phyloP scores from a whole-genome alignment of 495 filamentous ascomycete genomes.

The Trichocladium antarcticum region DNA sequence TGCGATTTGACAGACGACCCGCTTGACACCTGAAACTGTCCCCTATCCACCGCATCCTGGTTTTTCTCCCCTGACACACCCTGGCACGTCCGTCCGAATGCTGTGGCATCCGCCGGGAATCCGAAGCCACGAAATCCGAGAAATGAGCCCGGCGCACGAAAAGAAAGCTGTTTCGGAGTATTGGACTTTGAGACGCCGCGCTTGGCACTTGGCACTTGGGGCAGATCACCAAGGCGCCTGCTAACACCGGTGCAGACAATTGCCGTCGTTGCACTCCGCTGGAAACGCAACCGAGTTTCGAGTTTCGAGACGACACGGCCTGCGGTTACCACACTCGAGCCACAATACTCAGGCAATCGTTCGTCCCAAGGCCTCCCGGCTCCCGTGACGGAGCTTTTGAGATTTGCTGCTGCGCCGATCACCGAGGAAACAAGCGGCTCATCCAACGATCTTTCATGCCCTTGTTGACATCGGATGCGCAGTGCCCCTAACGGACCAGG shows the following conservation, averaged over 20 bases:
- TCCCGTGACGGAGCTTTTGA: constrained; percentile 7
- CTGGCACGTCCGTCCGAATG: not conserved
- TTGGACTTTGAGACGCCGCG: too few species aligned
- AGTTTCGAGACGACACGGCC: not conserved
- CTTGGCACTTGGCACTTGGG: too few species aligned
- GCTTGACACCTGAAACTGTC: constrained; percentile 14
- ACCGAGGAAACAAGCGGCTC: not conserved
- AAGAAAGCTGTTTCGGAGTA: not conserved
- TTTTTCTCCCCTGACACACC: not conserved
- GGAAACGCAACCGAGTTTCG: constrained; percentile 8
- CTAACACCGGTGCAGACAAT: too few species aligned
- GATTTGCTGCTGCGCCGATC: constrained; percentile 1
- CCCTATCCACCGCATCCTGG: not conserved
- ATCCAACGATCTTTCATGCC: constrained; percentile 7
- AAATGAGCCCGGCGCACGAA: too few species aligned
- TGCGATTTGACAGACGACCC: constrained; percentile 4
- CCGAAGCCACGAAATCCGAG: too few species aligned
- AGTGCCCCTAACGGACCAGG: not conserved
- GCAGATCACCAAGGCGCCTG: too few species aligned
- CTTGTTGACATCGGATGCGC: not conserved
- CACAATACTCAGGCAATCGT: constrained; percentile 11
- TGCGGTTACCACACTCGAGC: not conserved
- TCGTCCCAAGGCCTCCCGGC: constrained; percentile 11
- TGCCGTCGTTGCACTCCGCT: not conserved
- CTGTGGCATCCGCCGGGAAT: not conserved